Base-by-base conservation (phyloP, 257 asterid genomes). In the Dorcoceras hygrometricum region DNA sequence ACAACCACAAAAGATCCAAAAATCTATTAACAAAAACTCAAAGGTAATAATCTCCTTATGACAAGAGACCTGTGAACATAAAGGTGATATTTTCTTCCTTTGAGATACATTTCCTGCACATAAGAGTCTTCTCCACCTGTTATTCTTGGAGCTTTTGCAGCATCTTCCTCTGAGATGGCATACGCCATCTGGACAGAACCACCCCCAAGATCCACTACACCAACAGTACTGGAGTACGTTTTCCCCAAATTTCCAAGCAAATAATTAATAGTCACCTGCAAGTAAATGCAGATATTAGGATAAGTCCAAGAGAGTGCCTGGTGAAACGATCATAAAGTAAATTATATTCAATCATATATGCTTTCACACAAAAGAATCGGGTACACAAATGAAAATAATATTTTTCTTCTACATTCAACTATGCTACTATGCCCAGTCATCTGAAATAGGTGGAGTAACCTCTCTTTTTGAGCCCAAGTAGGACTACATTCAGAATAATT, bases 141-240 rank as follows among this genome's bases (percentile, higher is more conserved):
- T 58, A 71, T 26, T 68, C 68, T 66, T 34, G 96, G 88, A 51
- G 86, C 96, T 63, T 83, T 82, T 65, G 82, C 90, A 77, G 89
- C 89, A 68, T 76, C 88, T 63, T 81, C 76, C 3, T 80, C 82
- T 71, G 95, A 81, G 57, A 90, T 72, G 25, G 96, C 95, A 77
- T 88, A 90, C 6, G 96, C 87, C 95, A 90, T 83, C 69, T 90
- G 95, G 57, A 90, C 89, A 59, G 97, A 88, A 64, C 92, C 97
- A 74, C 96, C 97, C 36, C 97, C 97, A 67, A 90, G 90, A 76
- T 88, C 96, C 77, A 90, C 82, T 48, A 88, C 88, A 58, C 95
- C 95, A 67, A 86, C 81, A 16, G 96, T 88, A 20, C 66, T 59
- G 4, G 81, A 56, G 65, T 88, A 86, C n/a, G 53, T 6, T 69